Evolutionary conservation across 2,329 filamentous ascomycete genomes (phyloP), one percentile per base, ranked within the genome.

Genomic region (Apiospora hydei): DNA sequence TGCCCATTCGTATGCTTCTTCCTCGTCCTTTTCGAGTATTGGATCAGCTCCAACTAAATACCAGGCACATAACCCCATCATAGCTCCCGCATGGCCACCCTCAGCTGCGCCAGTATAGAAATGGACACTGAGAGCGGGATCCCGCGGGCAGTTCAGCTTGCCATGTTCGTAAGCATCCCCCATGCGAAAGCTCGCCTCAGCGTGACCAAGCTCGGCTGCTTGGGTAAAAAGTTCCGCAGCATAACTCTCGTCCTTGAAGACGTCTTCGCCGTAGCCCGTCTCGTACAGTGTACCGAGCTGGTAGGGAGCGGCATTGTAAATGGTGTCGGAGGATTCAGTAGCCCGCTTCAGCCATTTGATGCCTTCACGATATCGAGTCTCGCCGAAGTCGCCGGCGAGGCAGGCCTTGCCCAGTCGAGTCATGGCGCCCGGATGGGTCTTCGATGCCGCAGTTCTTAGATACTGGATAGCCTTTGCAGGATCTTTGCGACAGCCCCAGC

Each of bases 41-140:
- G 95, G 95, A 76, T 95, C 93, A 1, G 96, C 96, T 14, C 96
- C 96, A 53, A 98, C 93, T 88, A 98, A 93, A 82, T 98, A 99
- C 96, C 96, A 99, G 14, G 96, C 96, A 83, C 96, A 99, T 11
- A 99, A 87, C 5, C 96, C 96, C 95, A 99, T 98, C 95, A 98
- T 98, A 67, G 95, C 96, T 67, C 91, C 89, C 0, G 95, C 88
- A 78, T 98, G 93, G 0, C 94, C 94, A 66, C 89, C 88, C 78
- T 97, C 93, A 2, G 96, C 96, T 16, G 96, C 96, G 38, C 92
- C 92, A 1, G 96, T 99, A 84, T 99, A 99, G 80, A 98, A 99
- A 82, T 99, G 96, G 13, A 99, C 95, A 75, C 95, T 98, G 70
- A 99, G 86, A 1, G 95, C 94, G 1, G 96, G 94, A 81, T 99